These are phyloP conservation scores for Eutypa lata DNA, from an alignment of 2,329 filamentous ascomycete species.

Conservation along the genomic window DNA sequence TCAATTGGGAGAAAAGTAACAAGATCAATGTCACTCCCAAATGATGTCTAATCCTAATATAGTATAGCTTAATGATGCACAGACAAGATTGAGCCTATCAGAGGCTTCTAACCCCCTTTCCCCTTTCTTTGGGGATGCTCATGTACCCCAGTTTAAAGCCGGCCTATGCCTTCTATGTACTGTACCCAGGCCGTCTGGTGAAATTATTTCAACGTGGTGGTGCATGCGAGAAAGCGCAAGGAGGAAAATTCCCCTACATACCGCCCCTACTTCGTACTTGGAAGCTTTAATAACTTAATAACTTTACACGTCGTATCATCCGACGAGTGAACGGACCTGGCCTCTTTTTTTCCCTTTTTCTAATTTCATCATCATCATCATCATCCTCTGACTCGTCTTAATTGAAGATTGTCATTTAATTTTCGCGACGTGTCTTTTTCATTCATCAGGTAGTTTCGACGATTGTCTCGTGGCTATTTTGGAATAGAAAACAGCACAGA, in stretches of 20 bases:
- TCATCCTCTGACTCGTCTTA: slow-evolving; percentile 7
- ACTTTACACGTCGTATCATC: neutral
- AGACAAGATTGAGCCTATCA: slow-evolving; percentile 24
- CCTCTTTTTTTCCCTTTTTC: slow-evolving; percentile 2
- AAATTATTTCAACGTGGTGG: slow-evolving; percentile 42
- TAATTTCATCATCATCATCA: slow-evolving; percentile 14
- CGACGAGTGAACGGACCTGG: neutral
- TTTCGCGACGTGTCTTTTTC: slow-evolving; percentile 3
- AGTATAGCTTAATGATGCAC: slow-evolving; percentile 12
- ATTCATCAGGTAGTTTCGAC: slow-evolving; percentile 21
- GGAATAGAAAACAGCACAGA: slow-evolving; percentile 31
- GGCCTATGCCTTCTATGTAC: slow-evolving; percentile 18
- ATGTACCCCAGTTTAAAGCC: slow-evolving; percentile 1
- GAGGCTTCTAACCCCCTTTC: slow-evolving; percentile 19
- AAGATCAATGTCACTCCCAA: neutral
- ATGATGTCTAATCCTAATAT: slow-evolving; percentile 10
- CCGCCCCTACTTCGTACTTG: neutral
- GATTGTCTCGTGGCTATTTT: slow-evolving; percentile 30
- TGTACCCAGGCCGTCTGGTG: no score
- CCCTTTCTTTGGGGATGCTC: slow-evolving; percentile 20
- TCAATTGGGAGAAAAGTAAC: neutral
- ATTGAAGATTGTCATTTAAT: slow-evolving; percentile 7
- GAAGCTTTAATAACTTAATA: no score
- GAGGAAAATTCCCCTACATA: neutral
- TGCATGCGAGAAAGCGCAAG: neutral